These are phyloP conservation scores for Neurospora sp. DNA, from an alignment of 495 filamentous ascomycete genomes.

Conservation along the genomic window DNA sequence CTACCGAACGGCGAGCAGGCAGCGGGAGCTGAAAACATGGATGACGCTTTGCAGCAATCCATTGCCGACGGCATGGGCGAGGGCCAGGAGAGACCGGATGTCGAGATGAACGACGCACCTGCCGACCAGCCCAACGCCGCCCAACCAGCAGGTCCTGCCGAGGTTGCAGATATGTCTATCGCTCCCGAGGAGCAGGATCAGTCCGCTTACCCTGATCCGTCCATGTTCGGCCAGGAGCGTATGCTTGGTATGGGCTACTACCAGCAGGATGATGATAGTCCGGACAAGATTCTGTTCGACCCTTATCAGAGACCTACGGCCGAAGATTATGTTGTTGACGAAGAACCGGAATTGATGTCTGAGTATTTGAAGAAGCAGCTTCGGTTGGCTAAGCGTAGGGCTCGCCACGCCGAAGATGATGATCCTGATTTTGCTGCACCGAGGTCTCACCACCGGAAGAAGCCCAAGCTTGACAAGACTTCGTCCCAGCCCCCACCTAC, in stretches of 20 bases:
- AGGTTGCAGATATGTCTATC: constrained; percentile 21
- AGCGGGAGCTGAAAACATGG: constrained; percentile 18
- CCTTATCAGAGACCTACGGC: constrained; percentile 35
- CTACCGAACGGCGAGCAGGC: constrained; percentile 16
- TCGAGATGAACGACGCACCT: not conserved
- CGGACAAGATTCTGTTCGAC: constrained; percentile 41
- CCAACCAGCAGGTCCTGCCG: constrained; percentile 7
- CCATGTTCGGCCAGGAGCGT: constrained; percentile 29
- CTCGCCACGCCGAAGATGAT: constrained; percentile 32
- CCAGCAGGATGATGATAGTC: constrained; percentile 42
- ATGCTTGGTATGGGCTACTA: constrained; percentile 48
- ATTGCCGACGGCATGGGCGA: constrained; percentile 24
- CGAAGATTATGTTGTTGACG: constrained; percentile 23
- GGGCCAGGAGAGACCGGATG: constrained; percentile 16
- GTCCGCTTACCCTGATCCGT: constrained; percentile 40
- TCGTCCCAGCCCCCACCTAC: not conserved
- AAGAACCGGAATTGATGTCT: constrained; percentile 30
- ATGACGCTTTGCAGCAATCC: constrained; percentile 23
- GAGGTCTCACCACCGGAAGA: constrained; percentile 27
- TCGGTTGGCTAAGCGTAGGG: constrained; percentile 35
- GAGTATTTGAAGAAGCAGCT: constrained; percentile 40
- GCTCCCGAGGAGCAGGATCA: constrained; percentile 15
- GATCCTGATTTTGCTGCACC: constrained; percentile 37
- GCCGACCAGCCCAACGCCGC: not conserved
- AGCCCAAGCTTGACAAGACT: constrained; percentile 13